A percentile compares a stretch with the other conserved stretches of the same genome.
phyloP scores from a whole-genome alignment of 2,329 filamentous ascomycete genomes.

The Grosmannia serpens region DNA sequence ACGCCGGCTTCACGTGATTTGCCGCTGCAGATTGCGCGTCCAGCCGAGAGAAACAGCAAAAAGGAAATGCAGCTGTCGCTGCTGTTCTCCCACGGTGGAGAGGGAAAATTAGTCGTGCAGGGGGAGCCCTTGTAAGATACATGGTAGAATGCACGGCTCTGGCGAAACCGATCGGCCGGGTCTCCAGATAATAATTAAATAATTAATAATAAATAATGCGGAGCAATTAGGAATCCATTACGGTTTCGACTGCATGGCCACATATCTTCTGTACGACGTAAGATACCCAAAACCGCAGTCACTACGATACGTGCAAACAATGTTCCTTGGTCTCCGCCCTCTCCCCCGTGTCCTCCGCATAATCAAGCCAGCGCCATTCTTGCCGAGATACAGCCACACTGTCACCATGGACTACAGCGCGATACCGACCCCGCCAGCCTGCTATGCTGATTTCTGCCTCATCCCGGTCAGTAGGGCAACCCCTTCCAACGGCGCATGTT shows the following conservation, averaged over 20 bases:
- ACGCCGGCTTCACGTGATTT: neutral
- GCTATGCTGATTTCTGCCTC: slow-evolving; percentile 84
- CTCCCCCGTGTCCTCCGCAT: neutral
- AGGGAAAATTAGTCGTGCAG: neutral
- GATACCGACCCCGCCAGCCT: slow-evolving; percentile 56
- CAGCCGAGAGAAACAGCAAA: neutral
- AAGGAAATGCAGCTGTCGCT: neutral
- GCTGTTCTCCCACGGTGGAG: too few relatives aligned
- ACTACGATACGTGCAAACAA: neutral
- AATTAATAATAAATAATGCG: neutral
- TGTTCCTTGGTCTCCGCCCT: neutral
- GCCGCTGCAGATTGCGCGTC: neutral
- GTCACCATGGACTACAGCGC: slow-evolving; percentile 29
- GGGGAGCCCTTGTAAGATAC: neutral
- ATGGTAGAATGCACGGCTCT: neutral
- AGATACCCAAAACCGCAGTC: neutral
- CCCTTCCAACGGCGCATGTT: neutral
- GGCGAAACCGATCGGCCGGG: neutral
- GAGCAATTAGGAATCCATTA: neutral
- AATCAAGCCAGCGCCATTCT: neutral
- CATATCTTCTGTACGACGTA: too few relatives aligned
- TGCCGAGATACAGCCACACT: neutral
- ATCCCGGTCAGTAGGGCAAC: slow-evolving; percentile 51
- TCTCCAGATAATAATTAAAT: neutral
- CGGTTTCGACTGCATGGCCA: neutral